Base-by-base conservation (phyloP, 305 asterid species). In the Fraxinus sp. region DNA sequence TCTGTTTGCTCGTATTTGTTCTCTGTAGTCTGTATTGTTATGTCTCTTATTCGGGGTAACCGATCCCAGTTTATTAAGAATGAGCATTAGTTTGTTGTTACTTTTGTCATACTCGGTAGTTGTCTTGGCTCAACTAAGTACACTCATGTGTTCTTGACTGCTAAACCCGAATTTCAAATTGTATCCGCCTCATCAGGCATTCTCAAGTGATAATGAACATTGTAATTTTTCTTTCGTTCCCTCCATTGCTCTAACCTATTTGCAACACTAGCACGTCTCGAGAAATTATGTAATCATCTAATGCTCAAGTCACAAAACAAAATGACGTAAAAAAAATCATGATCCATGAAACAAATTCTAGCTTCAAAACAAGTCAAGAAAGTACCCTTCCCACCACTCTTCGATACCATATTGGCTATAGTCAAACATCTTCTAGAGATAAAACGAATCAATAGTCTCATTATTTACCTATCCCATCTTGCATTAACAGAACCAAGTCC, bases 311-410 rank as follows among this genome's bases (percentile, higher is more conserved):
- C 20, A 3, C 20, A 16, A 0, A 14, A 16, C 62, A 49, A 16
- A 49, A 18, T 1, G 49, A 49, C 16, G 62, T 49, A 49, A 49
- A 35, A 35, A 35, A 35, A 32, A 16, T 16, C 2, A 4, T 49
- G 62, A 49, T 16, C 62, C 44, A 49, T 49, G 20, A 49, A 49
- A 49, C 59, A 49, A 49, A 49, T 49, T 49, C 18, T 3, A 49
- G 59, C 59, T 13, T 49, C 59, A 49, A 49, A 49, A n/a, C 59
- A 13, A 13, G 18, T 49, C 86, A 3, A 87, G 59, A 44, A 2
- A 44, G 11, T 44, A 44, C n/a, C 16, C 55, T 44, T 44, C 55
- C 3, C 41, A 2, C 52, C 52, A 41, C 52, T 41, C 52, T 10
- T 41, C 16, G 4, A 44, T 44, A 11, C n/a, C 16, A 44, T 13